Evolutionary conservation across 495 filamentous ascomycete genomes (phyloP), one percentile per base, ranked within the genome.

Genomic region (Penicillium psychrofluorescens): DNA sequence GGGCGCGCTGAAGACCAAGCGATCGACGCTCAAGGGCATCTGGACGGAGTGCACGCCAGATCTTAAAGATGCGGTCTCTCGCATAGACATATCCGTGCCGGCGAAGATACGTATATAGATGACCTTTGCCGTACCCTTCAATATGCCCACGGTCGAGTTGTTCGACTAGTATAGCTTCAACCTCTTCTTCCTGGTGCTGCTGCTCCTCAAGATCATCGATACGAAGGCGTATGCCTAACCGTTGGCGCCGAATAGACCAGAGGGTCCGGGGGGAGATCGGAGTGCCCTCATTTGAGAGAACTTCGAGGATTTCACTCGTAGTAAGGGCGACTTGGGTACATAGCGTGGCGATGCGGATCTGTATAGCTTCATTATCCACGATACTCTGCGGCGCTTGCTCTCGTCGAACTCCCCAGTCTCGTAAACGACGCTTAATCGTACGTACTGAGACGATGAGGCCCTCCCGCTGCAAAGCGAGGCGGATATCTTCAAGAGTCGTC

Each of bases 121-220:
- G 12, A 37, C 43, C 42, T 31, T 43, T 41, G 11, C 51, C 48
- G 29, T 54, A 54, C 1, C 51, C 51, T 31, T 54, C 41, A 41
- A 53, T 50, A 14, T 37, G 40, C 4, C 44, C 44, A 29, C 40
- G 40, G n/a, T 40, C 44, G 31, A 46, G 29, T 16, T 46, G 37
- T 8, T 46, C 44, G 10, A 31, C 38, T 36, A 46, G 22, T 6
- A 38, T 38, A 8, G 40, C 31, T 7, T 40, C 32, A 16, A 46
- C 41, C 15, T 46, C 44, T 33, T 40, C 37, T 4, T 40, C 44
- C 32, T 46, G 44, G 10, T 36, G 37, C 27, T 46, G 37, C 16
- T 46, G 44, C 29, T 40, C 35, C 2, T 37, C 27, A 29, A 36
- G 44, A 0, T 37, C 29, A 28, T 46, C 44, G 31, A 46, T 37